Base-by-base conservation (phyloP, 805 yeast species). In the Clavispora fructus region DNA sequence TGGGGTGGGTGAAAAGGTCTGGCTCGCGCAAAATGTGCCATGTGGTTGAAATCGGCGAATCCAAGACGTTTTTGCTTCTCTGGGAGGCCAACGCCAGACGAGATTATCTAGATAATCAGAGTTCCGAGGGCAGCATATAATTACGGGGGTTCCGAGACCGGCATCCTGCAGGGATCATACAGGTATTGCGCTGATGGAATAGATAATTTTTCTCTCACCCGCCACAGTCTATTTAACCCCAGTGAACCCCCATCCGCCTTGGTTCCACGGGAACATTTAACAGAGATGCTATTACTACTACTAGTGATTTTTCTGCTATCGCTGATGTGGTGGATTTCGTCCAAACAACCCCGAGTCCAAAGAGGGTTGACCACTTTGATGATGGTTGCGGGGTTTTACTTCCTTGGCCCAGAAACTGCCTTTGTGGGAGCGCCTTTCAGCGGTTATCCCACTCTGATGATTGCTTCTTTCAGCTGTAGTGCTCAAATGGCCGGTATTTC, bases 391-490 rank as follows among this genome's bases (percentile, higher is more conserved):
- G 14, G 17, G 2, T 41, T 41, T 35, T 25, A 19, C 17, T 6
- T 53, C 14, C 35, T 61, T n/a, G 56, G 69, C 0, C 73, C 73
- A 0, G 44, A 53, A 8, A 39, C 33, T 11, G 67, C 69, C 5
- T 37, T 48, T 7, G 32, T 51, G 7, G 63, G 68, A 6, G 69
- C 69, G 7, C 72, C 72, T 1, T 53, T 70, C 39, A 57, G 58
- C 41, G 56, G 48, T 16, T 69, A 54, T 46, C 65, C 68, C 23
- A 47, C 52, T 11, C 53, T 60, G 35, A 57, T 55, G 40, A 63
- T 67, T 7, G 70, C 74, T 5, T 61, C 51, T 30, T 54, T 54
- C 16, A 56, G 68, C 8, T 71, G 75, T 51, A 54, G 51, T 26
- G 23, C 37, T 6, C 37, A 33, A 6, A 17, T 33, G 23, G 23